Evolutionary conservation across 2,329 filamentous ascomycete genomes (phyloP).

Genomic region (Penicillium sp.): DNA sequence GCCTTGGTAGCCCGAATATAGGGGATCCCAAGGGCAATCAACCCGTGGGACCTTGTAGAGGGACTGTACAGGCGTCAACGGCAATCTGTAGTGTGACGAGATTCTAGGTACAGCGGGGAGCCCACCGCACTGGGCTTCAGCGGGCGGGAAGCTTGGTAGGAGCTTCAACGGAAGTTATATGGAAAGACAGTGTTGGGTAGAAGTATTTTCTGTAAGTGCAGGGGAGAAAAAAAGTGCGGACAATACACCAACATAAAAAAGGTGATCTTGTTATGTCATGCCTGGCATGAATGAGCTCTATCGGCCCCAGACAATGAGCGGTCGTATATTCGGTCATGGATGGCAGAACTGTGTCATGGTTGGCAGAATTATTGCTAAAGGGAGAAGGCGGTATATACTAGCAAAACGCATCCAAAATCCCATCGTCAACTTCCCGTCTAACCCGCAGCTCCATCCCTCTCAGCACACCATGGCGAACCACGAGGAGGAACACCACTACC

Average conservation of each 20-base stretch:
- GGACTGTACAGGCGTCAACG: background rate
- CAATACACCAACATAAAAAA: background rate
- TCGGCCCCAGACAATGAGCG: background rate
- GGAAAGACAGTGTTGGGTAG: background rate
- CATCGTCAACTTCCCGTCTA: constrained; percentile 24
- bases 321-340: background rate
- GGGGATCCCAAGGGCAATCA: background rate
- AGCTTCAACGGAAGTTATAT: background rate
- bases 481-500: constrained; percentile 56
- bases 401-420: constrained; percentile 32
- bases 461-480: constrained; percentile 50
- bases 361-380: background rate
- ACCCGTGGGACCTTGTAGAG: constrained; percentile 3
- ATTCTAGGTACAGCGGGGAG: constrained; percentile 28
- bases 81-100: constrained; percentile 9
- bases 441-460: constrained; percentile 27
- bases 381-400: background rate
- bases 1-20: background rate
- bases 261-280: background rate
- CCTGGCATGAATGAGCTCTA: background rate
- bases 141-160: constrained; percentile 20
- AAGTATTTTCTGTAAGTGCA: background rate
- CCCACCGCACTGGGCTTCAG: constrained; percentile 23
- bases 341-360: background rate
- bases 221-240: background rate